phyloP scores from a whole-genome alignment of 805 yeast genomes.

The Scheffersomyces ergatensis region DNA sequence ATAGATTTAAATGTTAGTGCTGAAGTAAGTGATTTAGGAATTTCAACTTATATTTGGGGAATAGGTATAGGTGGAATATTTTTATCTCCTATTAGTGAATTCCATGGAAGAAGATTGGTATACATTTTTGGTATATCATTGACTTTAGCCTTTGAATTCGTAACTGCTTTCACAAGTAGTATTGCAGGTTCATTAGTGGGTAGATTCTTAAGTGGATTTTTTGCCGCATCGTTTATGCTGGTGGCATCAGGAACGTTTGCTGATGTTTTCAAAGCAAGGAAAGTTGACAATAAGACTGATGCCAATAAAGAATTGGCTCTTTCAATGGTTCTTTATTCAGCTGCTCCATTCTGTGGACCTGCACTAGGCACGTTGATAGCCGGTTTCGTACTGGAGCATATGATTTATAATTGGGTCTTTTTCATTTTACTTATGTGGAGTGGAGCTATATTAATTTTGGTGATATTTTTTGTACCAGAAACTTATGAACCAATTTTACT shows the following conservation, averaged over 20 bases:
- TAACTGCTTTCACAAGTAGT: conserved; percentile 22
- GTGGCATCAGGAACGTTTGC: conserved; percentile 29
- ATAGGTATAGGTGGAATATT: conserved; percentile 29
- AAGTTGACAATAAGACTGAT: conserved; percentile 5
- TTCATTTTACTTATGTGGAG: conserved; percentile 24
- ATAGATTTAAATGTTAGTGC: conserved; percentile 19
- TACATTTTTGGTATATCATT: conserved; percentile 30
- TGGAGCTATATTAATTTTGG: conserved; percentile 13
- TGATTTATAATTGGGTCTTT: conserved; percentile 24
- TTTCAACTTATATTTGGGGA: conserved; percentile 24
- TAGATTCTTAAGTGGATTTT: conserved; percentile 23
- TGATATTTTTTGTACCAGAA: conserved; percentile 24
- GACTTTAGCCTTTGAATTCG: conserved; percentile 18
- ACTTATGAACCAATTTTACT: conserved; percentile 26
- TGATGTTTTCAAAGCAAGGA: conserved; percentile 20
- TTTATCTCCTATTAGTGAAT: conserved; percentile 61
- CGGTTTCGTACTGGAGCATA: conserved; percentile 20
- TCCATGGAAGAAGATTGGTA: conserved; percentile 57
- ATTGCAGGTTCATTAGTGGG: conserved; percentile 26
- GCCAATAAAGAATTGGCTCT: conserved; percentile 16
- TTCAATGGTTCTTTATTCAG: conserved; percentile 24
- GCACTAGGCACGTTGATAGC: conserved; percentile 26
- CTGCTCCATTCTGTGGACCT: conserved; percentile 29
- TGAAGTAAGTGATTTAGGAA: conserved; percentile 24
- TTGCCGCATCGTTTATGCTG: conserved; percentile 25